Base-by-base conservation (phyloP, 2,329 filamentous ascomycete species). In the Phaeosphaeria sp. region DNA sequence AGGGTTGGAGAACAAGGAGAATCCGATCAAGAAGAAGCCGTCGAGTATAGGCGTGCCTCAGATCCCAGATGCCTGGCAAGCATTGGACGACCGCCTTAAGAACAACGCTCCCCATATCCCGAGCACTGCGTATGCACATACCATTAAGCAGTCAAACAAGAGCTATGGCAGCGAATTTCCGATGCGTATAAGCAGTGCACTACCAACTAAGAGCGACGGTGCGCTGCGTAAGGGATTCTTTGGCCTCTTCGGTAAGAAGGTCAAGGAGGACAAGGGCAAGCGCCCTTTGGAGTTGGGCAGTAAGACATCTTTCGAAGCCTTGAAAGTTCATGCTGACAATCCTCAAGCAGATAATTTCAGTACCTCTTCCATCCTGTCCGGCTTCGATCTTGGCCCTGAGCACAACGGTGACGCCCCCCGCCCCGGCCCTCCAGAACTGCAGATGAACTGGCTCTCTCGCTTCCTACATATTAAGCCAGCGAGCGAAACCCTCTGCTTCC, bases 381-480 rank as follows among this genome's bases (percentile, higher is more conserved):
- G 63, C 54, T 68, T 77, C 67, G 64, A 78, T 59, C 74, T 57
- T 75, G 76, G 74, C 1, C 55, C 60, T 69, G 68, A 69, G 9
- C 56, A 59, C 47, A 63, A 79, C 78, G 60, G 73, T 83, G 77
- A 90, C 42, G 30, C 49, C 57, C 67, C 55, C 56, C 72, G 63
- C n/a, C 30, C 61, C 47, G 60, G 66, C 51, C 57, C 75, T 55
- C 59, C 73, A 53, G 65, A 80, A 63, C 63, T 72, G 89, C 92
- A 78, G 50, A 69, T 66, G 71, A 96, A 90, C 66, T 97, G 94
- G 93, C 86, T 98, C 52, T 90, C 92, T 27, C 90, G 92, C 17
- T 87, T 98, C 46, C 92, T 98, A 80, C 88, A 92, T 54, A 89
- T 97, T 72, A 97, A 95, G 74, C 94, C 94, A 1, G 91, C 89